Conservation (phyloP, 768 basidiomycete genomes). For the Lentinula boryana region DNA sequence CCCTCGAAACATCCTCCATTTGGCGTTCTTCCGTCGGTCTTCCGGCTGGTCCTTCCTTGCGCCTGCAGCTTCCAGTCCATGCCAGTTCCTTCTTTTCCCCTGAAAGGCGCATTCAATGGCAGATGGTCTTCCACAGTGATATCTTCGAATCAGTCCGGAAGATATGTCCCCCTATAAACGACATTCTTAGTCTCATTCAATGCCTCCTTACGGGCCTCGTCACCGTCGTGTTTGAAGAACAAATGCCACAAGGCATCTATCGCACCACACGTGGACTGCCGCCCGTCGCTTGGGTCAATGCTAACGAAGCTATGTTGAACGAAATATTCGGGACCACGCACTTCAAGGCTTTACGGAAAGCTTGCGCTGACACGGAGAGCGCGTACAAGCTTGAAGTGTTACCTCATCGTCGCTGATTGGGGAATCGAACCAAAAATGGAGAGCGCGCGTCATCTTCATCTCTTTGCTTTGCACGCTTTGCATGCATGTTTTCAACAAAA, state of each 20-base stretch:
- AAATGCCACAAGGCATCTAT: constrained; percentile 61
- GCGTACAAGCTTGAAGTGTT: constrained; percentile 72
- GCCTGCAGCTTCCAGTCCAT: constrained; percentile 68
- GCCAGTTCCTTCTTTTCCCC: constrained; percentile 85
- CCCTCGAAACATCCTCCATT: constrained; percentile 71
- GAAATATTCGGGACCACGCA: constrained; percentile 73
- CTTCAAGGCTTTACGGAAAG: constrained; percentile 65
- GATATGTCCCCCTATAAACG: constrained; percentile 62
- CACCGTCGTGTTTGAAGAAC: constrained; percentile 71
- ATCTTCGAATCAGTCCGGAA: constrained; percentile 67
- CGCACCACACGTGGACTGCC: constrained; percentile 76
- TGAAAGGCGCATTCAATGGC: constrained; percentile 80
- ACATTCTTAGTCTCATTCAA: constrained; percentile 63
- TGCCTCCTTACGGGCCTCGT: constrained; percentile 70
- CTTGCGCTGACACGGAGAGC: constrained; percentile 63
- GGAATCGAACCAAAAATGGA: background rate
- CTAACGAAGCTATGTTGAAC: constrained; percentile 58
- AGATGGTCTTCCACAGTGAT: constrained; percentile 84
- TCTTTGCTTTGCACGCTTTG: background rate
- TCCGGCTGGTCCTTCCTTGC: constrained; percentile 70
- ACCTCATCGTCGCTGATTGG: constrained; percentile 28
- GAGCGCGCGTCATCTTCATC: background rate
- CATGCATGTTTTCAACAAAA: background rate
- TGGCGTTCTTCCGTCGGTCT: constrained; percentile 73
- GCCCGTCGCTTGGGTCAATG: constrained; percentile 69